These are phyloP conservation scores for Euptelea pleiosperma DNA, from an alignment of 164 flowering plant genomes.

Conservation along the genomic window DNA sequence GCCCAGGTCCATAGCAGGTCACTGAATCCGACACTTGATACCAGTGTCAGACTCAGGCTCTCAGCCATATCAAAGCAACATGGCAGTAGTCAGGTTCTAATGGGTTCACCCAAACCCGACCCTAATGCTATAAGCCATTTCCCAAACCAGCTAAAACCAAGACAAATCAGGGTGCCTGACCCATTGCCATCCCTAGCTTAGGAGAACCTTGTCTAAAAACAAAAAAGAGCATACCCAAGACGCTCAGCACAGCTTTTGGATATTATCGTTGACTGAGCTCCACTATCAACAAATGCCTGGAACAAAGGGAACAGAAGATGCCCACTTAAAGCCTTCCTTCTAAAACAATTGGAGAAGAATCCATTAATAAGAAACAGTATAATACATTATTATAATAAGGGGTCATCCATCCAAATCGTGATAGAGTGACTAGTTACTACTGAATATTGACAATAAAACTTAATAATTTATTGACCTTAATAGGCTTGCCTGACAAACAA, in stretches of 20 bases:
- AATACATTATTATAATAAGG: background rate
- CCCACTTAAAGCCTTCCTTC: background rate
- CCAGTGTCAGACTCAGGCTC: no score
- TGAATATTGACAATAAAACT: no score
- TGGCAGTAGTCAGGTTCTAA: no score
- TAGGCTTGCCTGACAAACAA: background rate
- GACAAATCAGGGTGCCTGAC: no score
- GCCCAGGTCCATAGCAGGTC: no score
- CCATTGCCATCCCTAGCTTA: no score
- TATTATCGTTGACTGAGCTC: constrained; percentile 98
- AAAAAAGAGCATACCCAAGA: constrained; percentile 64
- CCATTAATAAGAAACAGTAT: constrained; percentile 2
- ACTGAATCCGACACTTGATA: no score
- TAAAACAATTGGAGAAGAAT: constrained; percentile 1
- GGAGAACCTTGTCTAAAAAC: background rate
- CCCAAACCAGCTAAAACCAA: no score
- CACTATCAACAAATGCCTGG: constrained; percentile 99
- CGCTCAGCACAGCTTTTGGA: constrained; percentile 99
- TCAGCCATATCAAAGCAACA: no score
- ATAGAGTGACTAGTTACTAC: no score
- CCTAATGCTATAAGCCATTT: no score
- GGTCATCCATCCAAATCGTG: background rate
- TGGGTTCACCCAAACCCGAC: no score
- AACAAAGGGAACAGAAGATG: constrained; percentile 13
- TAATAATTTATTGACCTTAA: background rate